These are phyloP conservation scores for Cercis canadensis DNA, from an alignment of 306 rosid genomes.

Conservation along the genomic window DNA sequence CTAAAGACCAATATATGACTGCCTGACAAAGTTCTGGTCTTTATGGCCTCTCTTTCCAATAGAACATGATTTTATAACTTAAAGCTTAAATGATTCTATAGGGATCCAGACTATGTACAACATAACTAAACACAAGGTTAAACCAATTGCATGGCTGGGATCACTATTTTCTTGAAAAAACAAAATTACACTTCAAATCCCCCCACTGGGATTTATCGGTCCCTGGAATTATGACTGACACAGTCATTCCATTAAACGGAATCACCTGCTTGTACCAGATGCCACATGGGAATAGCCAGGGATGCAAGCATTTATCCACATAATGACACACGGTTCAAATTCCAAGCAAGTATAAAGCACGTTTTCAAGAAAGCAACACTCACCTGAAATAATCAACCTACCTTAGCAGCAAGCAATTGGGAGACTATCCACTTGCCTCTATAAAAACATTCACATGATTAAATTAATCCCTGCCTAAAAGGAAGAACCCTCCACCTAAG, in stretches of 20 bases:
- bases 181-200: slow-evolving; percentile 1
- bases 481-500: slow-evolving; percentile 65
- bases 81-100: neutral
- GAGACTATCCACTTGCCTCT: slow-evolving; percentile 97
- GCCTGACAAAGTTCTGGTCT: neutral
- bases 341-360: slow-evolving; percentile 52
- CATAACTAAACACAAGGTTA: no score
- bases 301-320: slow-evolving; percentile 58
- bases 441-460: slow-evolving; percentile 89
- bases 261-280: slow-evolving; percentile 44
- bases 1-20: neutral
- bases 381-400: slow-evolving; percentile 99
- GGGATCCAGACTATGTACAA: neutral
- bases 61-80: neutral
- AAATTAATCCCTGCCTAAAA: slow-evolving; percentile 75
- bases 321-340: slow-evolving; percentile 45
- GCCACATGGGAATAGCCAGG: slow-evolving; percentile 42
- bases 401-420: slow-evolving; percentile 98
- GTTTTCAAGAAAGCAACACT: slow-evolving; percentile 69
- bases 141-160: no score
- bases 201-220: slow-evolving; percentile 28
- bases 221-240: slow-evolving; percentile 28
- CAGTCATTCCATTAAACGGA: slow-evolving; percentile 35
- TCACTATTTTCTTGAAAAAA: neutral
- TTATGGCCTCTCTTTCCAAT: slow-evolving; percentile 12